Base-by-base conservation (phyloP, 1,139 yeast species). In the Candida sanyaensis region DNA sequence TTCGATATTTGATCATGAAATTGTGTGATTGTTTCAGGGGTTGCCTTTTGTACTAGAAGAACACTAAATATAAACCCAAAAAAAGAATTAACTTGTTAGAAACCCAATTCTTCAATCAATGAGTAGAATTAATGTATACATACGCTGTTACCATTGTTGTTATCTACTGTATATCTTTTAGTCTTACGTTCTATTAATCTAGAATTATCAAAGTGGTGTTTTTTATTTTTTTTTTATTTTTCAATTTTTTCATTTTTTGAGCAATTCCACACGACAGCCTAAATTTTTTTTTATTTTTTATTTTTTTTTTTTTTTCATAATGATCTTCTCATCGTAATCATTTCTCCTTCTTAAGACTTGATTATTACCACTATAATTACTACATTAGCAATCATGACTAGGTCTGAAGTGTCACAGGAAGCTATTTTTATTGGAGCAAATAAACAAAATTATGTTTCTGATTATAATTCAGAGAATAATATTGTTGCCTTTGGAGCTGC, bases 381-480 rank as follows among this genome's bases (percentile, higher is more conserved):
- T 39, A 39, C 17, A 9, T 31, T n/a, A 39, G n/a, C 33, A 5
- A 12, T 37, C 10, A 37, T 46, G 49, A 41, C 47, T 8, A 28
- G 13, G 23, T 26, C 37, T 23, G 46, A 37, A 17, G 37, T 48
- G 26, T 13, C 37, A 3, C 73, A 71, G 48, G 87, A 84, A 49
- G 88, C 87, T 38, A 72, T 86, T 7, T 84, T 89, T 56, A 74
- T 84, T 12, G 97, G 97, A 6, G 95, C 92, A 30, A 90, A 90
- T 62, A 80, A 81, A 54, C 92, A 87, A 58, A 77, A 87, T 9
- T 81, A 79, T 56, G 84, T 81, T 4, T 80, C 88, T 8, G 95
- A 85, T 58, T 81, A 77, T 60, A 73, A 75, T 53, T 52, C 63
- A 0, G 50, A 52, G 0, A 59, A 60, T 11, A 65, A 71, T 21